Base-by-base conservation (phyloP, 176 grass and related monocot species). In the Bromus sterilis region DNA sequence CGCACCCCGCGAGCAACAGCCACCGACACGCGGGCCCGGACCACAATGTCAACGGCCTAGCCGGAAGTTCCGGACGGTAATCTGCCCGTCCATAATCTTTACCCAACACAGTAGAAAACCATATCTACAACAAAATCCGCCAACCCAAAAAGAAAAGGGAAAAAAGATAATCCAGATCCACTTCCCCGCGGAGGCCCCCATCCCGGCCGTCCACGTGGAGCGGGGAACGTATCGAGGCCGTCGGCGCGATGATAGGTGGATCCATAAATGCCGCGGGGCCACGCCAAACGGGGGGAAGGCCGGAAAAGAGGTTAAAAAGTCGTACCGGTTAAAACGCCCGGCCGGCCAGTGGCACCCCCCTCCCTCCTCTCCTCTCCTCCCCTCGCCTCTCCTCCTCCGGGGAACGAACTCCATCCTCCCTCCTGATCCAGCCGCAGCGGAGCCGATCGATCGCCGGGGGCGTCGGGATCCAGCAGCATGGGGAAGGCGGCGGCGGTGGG, bases 401-500 rank as follows among this genome's bases (percentile, higher is more conserved):
- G 48, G 48, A 51, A 51, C 15, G 18, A 53, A 40, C 40, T 30
- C 70, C 30, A 28, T 56, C 14, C 66, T 16, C 35, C 23, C 36
- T 67, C 83, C 79, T 74, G 83, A 90, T 90, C 88, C 83, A 40
- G 66, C n/a, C n/a, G n/a, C n/a, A 74, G n/a, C 37, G 5, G 23
- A n/a, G 57, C 44, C 56, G n/a, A 23, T 68, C 80, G 82, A 77
- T 85, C 77, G 41, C 6, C 49, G 6, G 5, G 5, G 11, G 37
- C 10, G 37, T 6, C 39, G 46, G 42, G 43, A n/a, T 10, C 10
- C 2, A 25, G 43, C 37, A 11, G 4, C 35, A 97, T 94, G 94
- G 94, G 89, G 69, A 97, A 92, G 84, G 82, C 68, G 61, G 85
- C 84, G 60, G 80, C 74, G 14, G 82, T 89, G 14, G 89, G 84